Percentiles rank a stretch among this genome's conserved stretches.
phyloP scores from a whole-genome alignment of 1,284 basidiomycete species.

The Retiboletus fuscus region DNA sequence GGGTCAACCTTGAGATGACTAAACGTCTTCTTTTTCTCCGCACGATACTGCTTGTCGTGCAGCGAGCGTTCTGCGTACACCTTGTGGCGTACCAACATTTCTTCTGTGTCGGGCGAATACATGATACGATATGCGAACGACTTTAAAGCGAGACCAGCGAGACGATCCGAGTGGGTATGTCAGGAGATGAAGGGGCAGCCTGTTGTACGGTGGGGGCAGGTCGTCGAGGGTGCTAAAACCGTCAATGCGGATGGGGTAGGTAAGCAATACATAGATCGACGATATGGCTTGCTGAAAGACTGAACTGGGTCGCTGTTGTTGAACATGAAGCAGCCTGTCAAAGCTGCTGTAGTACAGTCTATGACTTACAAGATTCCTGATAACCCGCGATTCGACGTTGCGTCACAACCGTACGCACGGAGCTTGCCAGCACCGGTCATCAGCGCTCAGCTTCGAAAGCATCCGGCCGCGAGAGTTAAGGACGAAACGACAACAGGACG shows the following conservation, averaged over 20 bases:
- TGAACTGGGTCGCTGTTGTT: no score
- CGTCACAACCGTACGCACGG: no score
- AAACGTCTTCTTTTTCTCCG: conserved; percentile 71
- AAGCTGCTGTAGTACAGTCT: no score
- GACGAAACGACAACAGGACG: no score
- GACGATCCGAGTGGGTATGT: conserved; percentile 87
- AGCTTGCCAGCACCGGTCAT: no score
- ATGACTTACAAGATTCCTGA: no score
- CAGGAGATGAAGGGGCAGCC: conserved; percentile 77
- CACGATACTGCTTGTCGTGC: conserved; percentile 61
- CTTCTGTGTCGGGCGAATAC: conserved; percentile 84
- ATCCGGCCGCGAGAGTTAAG: no score
- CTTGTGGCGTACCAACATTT: conserved; percentile 84
- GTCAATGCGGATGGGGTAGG: conserved; percentile 86
- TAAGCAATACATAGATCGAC: conserved; percentile 50
- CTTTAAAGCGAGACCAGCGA: conserved; percentile 73
- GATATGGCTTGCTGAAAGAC: no score
- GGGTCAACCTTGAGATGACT: conserved; percentile 73
- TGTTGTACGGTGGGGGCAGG: conserved; percentile 49
- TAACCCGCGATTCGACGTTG: no score
- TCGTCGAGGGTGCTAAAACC: conserved; percentile 65
- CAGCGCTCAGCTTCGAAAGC: no score
- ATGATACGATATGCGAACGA: conserved; percentile 76
- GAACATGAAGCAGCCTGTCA: no score
- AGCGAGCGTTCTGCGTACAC: conserved; percentile 71